Evolutionary conservation across 2,329 filamentous ascomycete species (phyloP), one percentile per base, ranked within the genome.

Genomic region (Paraconiothyrium brasiliense): DNA sequence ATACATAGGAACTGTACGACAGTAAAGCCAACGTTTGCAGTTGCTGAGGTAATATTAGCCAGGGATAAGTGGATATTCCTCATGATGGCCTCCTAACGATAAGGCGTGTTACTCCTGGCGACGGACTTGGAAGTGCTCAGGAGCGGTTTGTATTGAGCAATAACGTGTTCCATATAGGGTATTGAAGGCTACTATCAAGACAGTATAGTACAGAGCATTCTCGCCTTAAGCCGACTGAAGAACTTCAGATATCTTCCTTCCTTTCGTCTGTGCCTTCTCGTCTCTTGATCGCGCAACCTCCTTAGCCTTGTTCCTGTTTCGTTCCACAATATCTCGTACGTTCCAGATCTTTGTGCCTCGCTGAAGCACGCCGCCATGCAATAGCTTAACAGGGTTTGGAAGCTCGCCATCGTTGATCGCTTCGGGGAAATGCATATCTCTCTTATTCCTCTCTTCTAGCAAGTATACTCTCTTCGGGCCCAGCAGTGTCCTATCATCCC

Each of bases 391-490:
- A 4, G 47, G 22, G 32, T 75, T 75, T 8, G 73, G 71, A 24
- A 67, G 32, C 52, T 70, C 60, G 61, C 68, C 67, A 37, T 64
- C 58, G n/a, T 70, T 62, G 16, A 67, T 62, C 32, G 71, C 68
- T 34, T 75, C 71, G 16, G 64, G 69, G 57, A 71, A 73, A 57
- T 71, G 73, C 73, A 73, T 73, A 0, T 71, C 67, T 43, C 68
- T 69, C 68, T 62, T 70, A 39, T 65, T 58, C 55, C 59, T 70
- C 13, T 65, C 63, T 57, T 76, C 71, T 11, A 41, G 58, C 2
- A 73, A 70, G 54, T 78, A 78, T 9, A 78, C 75, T 62, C 63
- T 73, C 66, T 67, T 71, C 20, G 71, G 72, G 22, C 67, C 67
- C 4, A 74, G 65, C n/a, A 74, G 63, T 55, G 67, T 59, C 46